phyloP scores from a whole-genome alignment of 805 yeast species.

The Teunomyces cretensis region DNA sequence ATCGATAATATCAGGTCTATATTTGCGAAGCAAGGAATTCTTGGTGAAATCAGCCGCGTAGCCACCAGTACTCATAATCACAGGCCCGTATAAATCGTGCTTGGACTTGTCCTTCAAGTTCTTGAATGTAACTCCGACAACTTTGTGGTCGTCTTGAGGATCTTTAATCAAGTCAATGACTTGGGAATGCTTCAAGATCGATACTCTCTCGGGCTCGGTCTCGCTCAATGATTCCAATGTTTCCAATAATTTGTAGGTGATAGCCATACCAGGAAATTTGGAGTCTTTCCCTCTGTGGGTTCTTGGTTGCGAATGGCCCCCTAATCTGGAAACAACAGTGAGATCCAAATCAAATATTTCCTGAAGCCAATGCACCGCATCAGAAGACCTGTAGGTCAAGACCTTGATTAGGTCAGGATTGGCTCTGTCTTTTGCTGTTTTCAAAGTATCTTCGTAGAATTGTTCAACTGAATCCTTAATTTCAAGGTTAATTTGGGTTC shows the following conservation, averaged over 20 bases:
- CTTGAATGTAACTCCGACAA: conserved; percentile 31
- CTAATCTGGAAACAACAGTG: conserved; percentile 68
- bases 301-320: conserved; percentile 79
- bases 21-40: conserved; percentile 51
- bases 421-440: conserved; percentile 63
- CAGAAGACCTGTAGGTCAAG: conserved; percentile 59
- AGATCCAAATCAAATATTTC: conserved; percentile 60
- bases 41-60: conserved; percentile 63
- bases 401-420: conserved; percentile 57
- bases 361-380: conserved; percentile 74
- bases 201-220: conserved; percentile 39
- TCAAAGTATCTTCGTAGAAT: conserved; percentile 65
- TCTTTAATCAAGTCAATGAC: conserved; percentile 40
- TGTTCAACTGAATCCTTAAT: conserved; percentile 57
- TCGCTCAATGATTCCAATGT: conserved; percentile 48
- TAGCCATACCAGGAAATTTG: conserved; percentile 65
- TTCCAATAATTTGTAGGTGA: conserved; percentile 54
- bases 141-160: conserved; percentile 22
- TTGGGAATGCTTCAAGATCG: conserved; percentile 23
- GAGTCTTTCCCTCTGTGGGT: conserved; percentile 78
- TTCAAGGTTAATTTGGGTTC: conserved; percentile 51
- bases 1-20: conserved; percentile 56
- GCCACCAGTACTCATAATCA: conserved; percentile 64
- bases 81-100: conserved; percentile 49
- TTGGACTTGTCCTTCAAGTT: conserved; percentile 32